Evolutionary conservation across 23 red algal genomes (phyloP), one percentile per base, ranked within the genome.

Genomic region (Chondrus crispus): DNA sequence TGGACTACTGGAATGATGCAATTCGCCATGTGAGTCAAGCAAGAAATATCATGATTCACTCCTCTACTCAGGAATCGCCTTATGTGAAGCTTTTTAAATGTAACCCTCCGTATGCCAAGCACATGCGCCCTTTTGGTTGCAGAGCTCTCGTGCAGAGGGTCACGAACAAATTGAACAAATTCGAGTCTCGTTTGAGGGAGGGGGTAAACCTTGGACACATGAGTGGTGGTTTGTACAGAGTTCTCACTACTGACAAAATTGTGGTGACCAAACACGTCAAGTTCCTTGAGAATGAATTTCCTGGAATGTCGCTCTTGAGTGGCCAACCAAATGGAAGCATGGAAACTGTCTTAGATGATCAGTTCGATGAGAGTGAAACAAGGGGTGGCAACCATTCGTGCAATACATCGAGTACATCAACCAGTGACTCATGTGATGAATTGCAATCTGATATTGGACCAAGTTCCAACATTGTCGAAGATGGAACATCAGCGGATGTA

Each of bases 41-140:
- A 9, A 0, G 40, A 5, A 75, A 88, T 37, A 35, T 48, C 11
- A 20, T 71, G 4, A 53, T 6, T 5, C 68, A 75, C 49, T 18
- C 24, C 44, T 57, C 3, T 0, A 88, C 45, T 10, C n/a, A 46
- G 9, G 32, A 37, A 44, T n/a, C 42, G 9, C 66, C 84, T 5
- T 38, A 88, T 60, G 35, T 46, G 20, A 20, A 16, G 7, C 46
- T 74, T 11, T 54, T 88, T 0, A 36, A 48, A 13, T 0, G 46
- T 35, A 30, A 19, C 11, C 45, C 84, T 16, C 13, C 20, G 5
- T 51, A 57, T 20, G 26, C 35, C 9, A 49, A 54, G 43, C 66
- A 88, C 46, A 39, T 75, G 6, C 58, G 3, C 19, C 1, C 46
- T 5, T 75, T 74, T 72, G 84, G 84, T 19, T 88, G 84, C 46